A percentile compares a stretch with the other conserved stretches of the same genome.
phyloP scores from a whole-genome alignment of 2,329 filamentous ascomycete genomes.

The Xylaria sp. region DNA sequence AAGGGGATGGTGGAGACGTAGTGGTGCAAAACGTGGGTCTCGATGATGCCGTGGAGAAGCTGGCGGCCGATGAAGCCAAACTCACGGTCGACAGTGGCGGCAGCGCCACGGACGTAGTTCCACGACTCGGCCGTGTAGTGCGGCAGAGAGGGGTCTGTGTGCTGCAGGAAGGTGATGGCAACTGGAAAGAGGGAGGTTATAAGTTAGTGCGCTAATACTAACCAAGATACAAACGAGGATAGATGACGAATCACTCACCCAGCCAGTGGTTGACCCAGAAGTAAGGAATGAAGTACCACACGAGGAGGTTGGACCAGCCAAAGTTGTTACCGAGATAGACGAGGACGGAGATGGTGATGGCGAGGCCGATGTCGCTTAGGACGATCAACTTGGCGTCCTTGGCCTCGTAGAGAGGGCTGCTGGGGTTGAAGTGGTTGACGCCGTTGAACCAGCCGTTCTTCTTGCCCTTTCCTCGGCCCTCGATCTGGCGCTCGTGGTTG shows the following conservation, averaged over 20 bases:
- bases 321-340: conserved; percentile 78
- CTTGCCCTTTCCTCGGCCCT: conserved; percentile 95
- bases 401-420: conserved; percentile 89
- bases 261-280: conserved; percentile 99
- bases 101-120: conserved; percentile 93
- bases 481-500: conserved; percentile 87
- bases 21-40: conserved; percentile 98
- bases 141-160: conserved; percentile 93
- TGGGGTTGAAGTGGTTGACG: conserved; percentile 95
- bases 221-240: not conserved
- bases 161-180: conserved; percentile 96
- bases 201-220: not conserved
- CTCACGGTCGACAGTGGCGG: conserved; percentile 95
- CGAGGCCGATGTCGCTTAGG: conserved; percentile 84
- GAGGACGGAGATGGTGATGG: conserved; percentile 69
- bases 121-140: conserved; percentile 89
- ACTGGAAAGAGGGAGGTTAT: conserved; percentile 64
- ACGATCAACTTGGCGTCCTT: conserved; percentile 89
- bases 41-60: conserved; percentile 94
- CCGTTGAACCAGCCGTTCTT: conserved; percentile 80
- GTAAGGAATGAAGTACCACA: conserved; percentile 97
- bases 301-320: conserved; percentile 85
- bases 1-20: conserved; percentile 96
- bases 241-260: conserved; percentile 68
- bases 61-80: conserved; percentile 94